Evolutionary conservation across 345 rosid species (phyloP), one percentile per base, ranked within the genome.

Genomic region (Trapa bicornis): DNA sequence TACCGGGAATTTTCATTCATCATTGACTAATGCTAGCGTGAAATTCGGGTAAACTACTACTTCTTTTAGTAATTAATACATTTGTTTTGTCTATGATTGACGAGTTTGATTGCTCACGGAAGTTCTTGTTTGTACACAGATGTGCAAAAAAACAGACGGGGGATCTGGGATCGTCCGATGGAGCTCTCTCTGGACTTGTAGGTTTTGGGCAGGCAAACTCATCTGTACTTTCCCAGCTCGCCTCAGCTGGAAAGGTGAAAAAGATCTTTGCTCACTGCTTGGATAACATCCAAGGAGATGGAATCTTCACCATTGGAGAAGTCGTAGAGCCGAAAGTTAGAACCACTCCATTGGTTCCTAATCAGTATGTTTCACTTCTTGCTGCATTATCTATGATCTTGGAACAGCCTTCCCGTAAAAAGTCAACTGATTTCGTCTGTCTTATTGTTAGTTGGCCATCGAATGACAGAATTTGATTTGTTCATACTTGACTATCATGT

Each of bases 181-280:
- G 80, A 2, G 96, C 98, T 71, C 79, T 89, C 70, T 97, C 90
- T 75, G 98, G 97, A 14, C 85, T 93, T 64, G 70, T 93, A 77
- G 98, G 98, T 54, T 86, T 93, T 74, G 98, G 98, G 64, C 92
- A 93, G 72, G 67, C 93, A 65, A 88, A 86, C 70, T 81, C 97
- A 45, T 93, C 97, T 67, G 61, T 90, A 72, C 72, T 93, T 76
- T 88, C 98, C 58, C 98, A 93, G 82, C 82, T 93, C 62, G 87
- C 97, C 73, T 73, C 82, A 0, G 68, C 87, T 9, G 90, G 94
- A 43, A 79, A 79, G 57, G 84, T 84, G 2, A 88, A 84, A 76
- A 84, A 71, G 76, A 75, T 73, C 47, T 92, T 89, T 77, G 80
- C 94, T 3, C 98, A 92, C 78, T 92, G 98, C 78, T 77, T 93